These are phyloP conservation scores for Bjerkandera adusta DNA, from an alignment of 1,284 basidiomycete species.

Conservation along the genomic window DNA sequence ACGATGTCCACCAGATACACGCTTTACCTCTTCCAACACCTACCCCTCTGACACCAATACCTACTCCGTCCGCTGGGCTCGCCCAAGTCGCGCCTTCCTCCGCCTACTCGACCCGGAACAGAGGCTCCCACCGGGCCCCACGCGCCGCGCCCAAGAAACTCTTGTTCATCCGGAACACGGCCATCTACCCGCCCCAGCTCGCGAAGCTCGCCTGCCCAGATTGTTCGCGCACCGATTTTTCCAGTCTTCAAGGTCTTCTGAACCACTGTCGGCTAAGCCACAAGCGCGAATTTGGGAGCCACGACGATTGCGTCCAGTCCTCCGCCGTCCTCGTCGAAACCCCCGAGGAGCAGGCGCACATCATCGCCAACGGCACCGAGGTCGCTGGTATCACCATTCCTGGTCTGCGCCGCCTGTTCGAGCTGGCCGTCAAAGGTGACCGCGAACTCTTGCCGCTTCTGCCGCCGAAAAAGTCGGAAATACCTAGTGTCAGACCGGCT, in stretches of 20 bases:
- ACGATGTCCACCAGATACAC: conserved; percentile 32
- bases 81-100: neutral
- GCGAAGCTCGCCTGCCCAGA: conserved; percentile 56
- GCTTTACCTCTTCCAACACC: conserved; percentile 9
- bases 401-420: conserved; percentile 63
- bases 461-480: conserved; percentile 10
- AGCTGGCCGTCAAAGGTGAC: conserved; percentile 60
- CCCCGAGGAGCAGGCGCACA: conserved; percentile 40
- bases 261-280: conserved; percentile 74
- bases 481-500: neutral
- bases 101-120: conserved; percentile 28
- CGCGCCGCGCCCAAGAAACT: conserved; percentile 38
- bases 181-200: conserved; percentile 35
- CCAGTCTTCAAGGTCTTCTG: conserved; percentile 71
- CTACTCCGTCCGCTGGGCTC: neutral
- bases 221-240: conserved; percentile 63
- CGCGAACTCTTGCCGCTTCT: conserved; percentile 15
- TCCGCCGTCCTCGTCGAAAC: conserved; percentile 49
- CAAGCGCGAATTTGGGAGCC: conserved; percentile 65
- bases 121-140: conserved; percentile 34
- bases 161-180: conserved; percentile 41
- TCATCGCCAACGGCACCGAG: conserved; percentile 52
- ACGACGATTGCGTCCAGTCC: conserved; percentile 70
- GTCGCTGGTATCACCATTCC: conserved; percentile 56
- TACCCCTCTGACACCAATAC: conserved; percentile 9